Conservation (phyloP, 805 yeast species). For the Kluyveromyces wickerhamii region DNA sequence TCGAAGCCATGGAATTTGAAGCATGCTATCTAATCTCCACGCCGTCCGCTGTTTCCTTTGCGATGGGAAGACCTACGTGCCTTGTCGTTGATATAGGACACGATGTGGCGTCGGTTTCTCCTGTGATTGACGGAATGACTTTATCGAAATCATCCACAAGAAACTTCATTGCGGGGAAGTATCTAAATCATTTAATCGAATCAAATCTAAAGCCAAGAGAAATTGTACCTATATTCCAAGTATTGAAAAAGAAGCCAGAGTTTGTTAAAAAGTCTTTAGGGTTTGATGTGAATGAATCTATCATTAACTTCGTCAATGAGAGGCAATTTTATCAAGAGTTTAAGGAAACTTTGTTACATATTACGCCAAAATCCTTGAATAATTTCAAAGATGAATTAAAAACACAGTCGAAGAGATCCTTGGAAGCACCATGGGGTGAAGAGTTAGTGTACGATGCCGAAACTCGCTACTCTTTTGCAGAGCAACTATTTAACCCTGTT, state of each 20-base stretch:
- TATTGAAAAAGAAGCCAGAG: constrained; percentile 27
- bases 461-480: constrained; percentile 53
- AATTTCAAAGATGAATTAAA: constrained; percentile 22
- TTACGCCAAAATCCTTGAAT: constrained; percentile 24
- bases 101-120: constrained; percentile 67
- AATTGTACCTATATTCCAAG: constrained; percentile 26
- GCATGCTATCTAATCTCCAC: constrained; percentile 75
- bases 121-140: constrained; percentile 76
- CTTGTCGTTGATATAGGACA: constrained; percentile 83
- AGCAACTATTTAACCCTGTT: constrained; percentile 62
- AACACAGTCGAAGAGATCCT: constrained; percentile 35
- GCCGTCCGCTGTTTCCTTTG: constrained; percentile 85
- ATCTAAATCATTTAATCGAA: constrained; percentile 32
- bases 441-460: constrained; percentile 51
- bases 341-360: constrained; percentile 62
- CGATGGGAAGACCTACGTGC: constrained; percentile 82
- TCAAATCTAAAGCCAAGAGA: constrained; percentile 29
- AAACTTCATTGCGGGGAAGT: constrained; percentile 69
- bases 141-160: constrained; percentile 59
- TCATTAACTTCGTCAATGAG: constrained; percentile 47
- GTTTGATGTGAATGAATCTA: constrained; percentile 36
- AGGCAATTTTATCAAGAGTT: constrained; percentile 55
- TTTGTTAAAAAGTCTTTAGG: constrained; percentile 20
- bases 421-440: constrained; percentile 75
- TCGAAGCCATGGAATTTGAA: constrained; percentile 64